Evolutionary conservation across 306 rosid genomes (phyloP), one percentile per base, ranked within the genome.

Genomic region (Quillaja saponaria): DNA sequence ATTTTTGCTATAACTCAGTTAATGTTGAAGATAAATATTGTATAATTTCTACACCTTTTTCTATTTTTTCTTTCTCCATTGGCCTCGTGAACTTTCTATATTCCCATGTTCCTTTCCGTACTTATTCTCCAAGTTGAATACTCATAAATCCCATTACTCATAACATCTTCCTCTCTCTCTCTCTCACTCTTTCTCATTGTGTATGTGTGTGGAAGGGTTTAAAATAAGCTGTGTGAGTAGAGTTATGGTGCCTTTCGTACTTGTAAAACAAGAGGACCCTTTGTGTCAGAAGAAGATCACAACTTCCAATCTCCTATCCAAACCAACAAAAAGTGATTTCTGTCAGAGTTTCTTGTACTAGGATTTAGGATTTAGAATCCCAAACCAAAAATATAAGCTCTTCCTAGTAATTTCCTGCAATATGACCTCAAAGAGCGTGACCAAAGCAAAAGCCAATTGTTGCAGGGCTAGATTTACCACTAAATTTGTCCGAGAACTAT

Each of bases 271-370:
- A n/a, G 64, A 56, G 45, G 63, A 1, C 76, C 76, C 64, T 46
- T 31, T 33, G 59, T 71, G 81, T 78, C 76, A 73, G 69, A 71
- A 71, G 67, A 9, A 57, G 58, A 55, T 37, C 77, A 37, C 70
- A 64, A 10, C 58, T 34, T 18, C 72, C 44, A 6, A 20, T 8
- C n/a, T 52, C 55, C 41, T 45, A 14, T 61, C 34, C 55, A 20
- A 20, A 41, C 58, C 25, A 39, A 58, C 25, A 39, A 58, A 68
- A 55, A 41, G 71, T 63, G 0, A 37, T 17, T 37, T 34, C 28
- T 71, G 76, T 62, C 70, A 71, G 76, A 55, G 63, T 46, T 56
- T 21, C 52, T 71, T 54, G 58, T 62, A 71, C 76, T 16, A 71
- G 53, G 13, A 63, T 34, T 25, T 25, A 25, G 4, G 31, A 25